These are phyloP conservation scores for Xylariaceae sp. DNA, from an alignment of 2,329 filamentous ascomycete species.

Conservation along the genomic window DNA sequence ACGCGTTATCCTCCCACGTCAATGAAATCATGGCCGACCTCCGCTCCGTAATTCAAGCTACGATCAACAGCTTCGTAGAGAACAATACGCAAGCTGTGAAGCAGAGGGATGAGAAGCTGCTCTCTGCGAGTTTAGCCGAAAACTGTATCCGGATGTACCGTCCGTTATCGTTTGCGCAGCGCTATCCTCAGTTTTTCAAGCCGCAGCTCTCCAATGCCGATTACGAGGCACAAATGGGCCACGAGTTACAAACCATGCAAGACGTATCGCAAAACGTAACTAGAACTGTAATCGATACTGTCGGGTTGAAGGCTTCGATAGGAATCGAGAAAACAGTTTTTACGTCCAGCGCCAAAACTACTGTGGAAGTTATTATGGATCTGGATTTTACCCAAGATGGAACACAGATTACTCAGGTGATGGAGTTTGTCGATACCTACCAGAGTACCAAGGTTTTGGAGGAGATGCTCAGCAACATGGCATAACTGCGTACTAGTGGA, in stretches of 20 bases:
- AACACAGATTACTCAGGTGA: neutral
- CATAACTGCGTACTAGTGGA: too few relatives aligned
- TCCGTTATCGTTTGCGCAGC: neutral
- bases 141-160: constrained; percentile 5
- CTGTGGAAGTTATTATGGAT: neutral
- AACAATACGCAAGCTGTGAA: constrained; percentile 2
- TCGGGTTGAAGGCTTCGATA: neutral
- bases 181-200: constrained; percentile 3
- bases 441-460: neutral
- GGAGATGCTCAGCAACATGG: constrained; percentile 6
- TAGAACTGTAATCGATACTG: constrained; percentile 1
- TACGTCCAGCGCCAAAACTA: neutral
- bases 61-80: neutral
- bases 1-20: too few relatives aligned
- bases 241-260: neutral
- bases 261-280: constrained; percentile 4
- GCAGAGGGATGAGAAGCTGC: neutral
- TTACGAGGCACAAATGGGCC: constrained; percentile 1
- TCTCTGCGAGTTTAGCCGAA: neutral
- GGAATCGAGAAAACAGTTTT: neutral
- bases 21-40: constrained; percentile 3
- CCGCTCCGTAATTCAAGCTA: constrained; percentile 1
- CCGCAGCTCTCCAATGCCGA: neutral
- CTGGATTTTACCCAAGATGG: constrained; percentile 4
- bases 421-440: constrained; percentile 2